Evolutionary conservation across 768 basidiomycete genomes (phyloP).

Genomic region (Agaricus subrufescens): DNA sequence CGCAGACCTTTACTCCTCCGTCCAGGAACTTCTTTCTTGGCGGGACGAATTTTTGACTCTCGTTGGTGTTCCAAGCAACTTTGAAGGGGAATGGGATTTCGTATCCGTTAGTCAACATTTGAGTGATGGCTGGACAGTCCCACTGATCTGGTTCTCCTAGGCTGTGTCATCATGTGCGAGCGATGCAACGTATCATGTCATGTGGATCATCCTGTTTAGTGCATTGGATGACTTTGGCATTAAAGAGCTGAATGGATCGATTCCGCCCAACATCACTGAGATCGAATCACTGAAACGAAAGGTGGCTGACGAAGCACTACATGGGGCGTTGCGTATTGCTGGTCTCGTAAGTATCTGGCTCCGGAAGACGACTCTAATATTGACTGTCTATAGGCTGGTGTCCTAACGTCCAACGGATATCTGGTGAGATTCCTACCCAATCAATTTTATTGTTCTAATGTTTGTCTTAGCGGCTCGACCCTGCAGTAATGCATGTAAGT

Average conservation of each 20-base stretch:
- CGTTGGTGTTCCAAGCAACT: conserved; percentile 85
- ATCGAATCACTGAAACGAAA: conserved; percentile 65
- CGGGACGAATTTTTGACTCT: conserved; percentile 66
- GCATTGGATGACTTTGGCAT: conserved; percentile 85
- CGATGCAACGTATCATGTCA: conserved; percentile 86
- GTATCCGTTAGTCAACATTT: conserved; percentile 42
- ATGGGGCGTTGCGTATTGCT: conserved; percentile 83
- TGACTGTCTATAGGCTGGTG: conserved; percentile 50
- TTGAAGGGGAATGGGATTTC: conserved; percentile 88
- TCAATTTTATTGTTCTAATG: conserved; percentile 2
- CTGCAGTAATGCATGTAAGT: conserved; percentile 85
- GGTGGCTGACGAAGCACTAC: conserved; percentile 76
- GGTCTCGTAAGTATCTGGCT: conserved; percentile 58
- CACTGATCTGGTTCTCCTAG: conserved; percentile 19
- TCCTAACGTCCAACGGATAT: conserved; percentile 85
- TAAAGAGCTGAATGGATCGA: conserved; percentile 54
- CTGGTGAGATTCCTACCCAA: conserved; percentile 43
- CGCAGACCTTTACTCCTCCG: conserved; percentile 54
- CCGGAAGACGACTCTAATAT: not conserved
- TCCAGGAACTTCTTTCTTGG: conserved; percentile 63
- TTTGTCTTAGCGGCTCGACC: conserved; percentile 59
- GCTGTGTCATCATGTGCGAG: conserved; percentile 63
- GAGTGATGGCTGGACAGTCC: not conserved
- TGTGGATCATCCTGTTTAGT: conserved; percentile 83
- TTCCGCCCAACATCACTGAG: conserved; percentile 34